Base-by-base conservation (phyloP, 305 asterid species). In the Fraxinus sp. region DNA sequence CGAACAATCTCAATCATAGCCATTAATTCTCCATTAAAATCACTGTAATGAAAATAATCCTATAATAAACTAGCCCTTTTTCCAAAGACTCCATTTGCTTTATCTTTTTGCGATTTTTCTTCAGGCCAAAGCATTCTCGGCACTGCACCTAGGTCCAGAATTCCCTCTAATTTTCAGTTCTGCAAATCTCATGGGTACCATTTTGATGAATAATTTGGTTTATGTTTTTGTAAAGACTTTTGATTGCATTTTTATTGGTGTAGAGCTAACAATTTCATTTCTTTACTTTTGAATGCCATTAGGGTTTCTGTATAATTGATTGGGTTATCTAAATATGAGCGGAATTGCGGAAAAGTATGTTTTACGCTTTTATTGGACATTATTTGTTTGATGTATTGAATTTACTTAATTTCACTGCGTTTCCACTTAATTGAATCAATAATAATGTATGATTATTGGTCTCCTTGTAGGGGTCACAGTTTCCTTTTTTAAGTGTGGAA, bases 121-220 rank as follows among this genome's bases (percentile, higher is more conserved):
- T 84, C 83, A 86, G 85, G 87, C 87, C 75, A 89, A 76, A 80
- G 71, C 80, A 81, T 84, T 80, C 37, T 41, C 79, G 86, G 30
- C 43, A 52, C 52, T 20, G 41, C 77, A 33, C 80, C 78, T 75
- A 83, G 87, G 85, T 86, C 87, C 73, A 39, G 24, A 84, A 62
- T 30, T 77, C 77, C 77, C 84, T 66, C 8, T 26, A 66, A 18
- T 20, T 78, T 59, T 32, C 68, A 77, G 62, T 37, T 72, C 77
- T 52, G 80, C 85, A 4, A 68, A 77, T 18, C 43, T 72, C 24
- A 6, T 72, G 87, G 89, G 86, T 71, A 70, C 68, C 68, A 46
- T 46, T 30, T 75, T 64, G 8, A 52, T n/a, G 35, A 59, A 66
- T 85, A n/a, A 33, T 73, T 4, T 37, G 57, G 75, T 32, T 18